Evolutionary conservation across 2,329 filamentous ascomycete species (phyloP), one percentile per base, ranked within the genome.

Genomic region (Penicillium aurantiogriseum): DNA sequence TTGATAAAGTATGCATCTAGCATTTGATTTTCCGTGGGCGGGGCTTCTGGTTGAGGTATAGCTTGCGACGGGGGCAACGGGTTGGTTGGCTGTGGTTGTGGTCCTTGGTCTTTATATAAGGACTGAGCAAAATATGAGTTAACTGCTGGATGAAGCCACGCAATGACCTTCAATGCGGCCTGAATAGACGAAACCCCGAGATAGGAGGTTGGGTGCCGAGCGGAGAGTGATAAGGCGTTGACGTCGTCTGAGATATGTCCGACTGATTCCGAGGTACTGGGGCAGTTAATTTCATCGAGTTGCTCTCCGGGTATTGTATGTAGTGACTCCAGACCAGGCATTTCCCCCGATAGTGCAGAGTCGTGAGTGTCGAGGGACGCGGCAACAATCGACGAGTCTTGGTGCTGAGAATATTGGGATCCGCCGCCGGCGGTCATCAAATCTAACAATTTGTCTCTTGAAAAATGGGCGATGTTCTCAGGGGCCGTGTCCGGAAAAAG

Each of bases 161-260:
- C 76, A 67, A 90, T 89, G 50, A 89, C 87, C 74, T 88, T 84
- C 40, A 90, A 77, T 1, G 87, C 87, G 2, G 87, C 87, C 65
- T 88, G 88, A 67, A 90, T 87, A 4, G 87, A 90, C 0, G 88
- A 90, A n/a, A 88, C 85, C 2, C 88, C 88, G 7, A 90, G 77
- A 65, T 90, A 90, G 2, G 88, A 85, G 2, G 80, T 78, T 1
- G 82, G 77, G 33, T 84, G 83, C 36, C 86, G 83, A 58, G 88
- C 82, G 4, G 80, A 63, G 59, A 81, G 71, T 9, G 86, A 88
- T 2, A 90, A 77, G 0, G 86, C 86, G 67, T 88, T 88, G 42
- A 89, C 85, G 66, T 88, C 86, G 69, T 90, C 87, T 2, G 86
- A 85, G 65, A 89, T 82, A 17, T 77, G 79, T 8, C 81, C 81